Percentiles rank a stretch among this genome's conserved stretches.
Evolutionary conservation across 2,329 filamentous ascomycete species (phyloP).

Genomic region (Colletotrichum eremochloae): DNA sequence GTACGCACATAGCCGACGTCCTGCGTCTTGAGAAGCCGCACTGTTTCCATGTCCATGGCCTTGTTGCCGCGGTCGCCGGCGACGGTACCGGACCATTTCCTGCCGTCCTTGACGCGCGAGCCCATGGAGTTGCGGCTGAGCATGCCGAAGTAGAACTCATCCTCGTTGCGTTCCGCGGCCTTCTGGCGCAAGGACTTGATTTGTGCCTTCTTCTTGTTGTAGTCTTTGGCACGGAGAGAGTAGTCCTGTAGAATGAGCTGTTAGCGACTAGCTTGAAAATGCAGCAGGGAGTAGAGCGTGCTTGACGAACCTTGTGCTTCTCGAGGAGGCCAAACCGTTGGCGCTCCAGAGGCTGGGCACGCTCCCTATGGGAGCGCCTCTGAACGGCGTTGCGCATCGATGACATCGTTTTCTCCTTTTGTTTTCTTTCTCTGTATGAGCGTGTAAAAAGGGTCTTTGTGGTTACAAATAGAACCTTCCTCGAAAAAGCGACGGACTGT

Average conservation of each 20-base stretch:
- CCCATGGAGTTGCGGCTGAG: slow-evolving; percentile 71
- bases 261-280: slow-evolving; percentile 3
- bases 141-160: slow-evolving; percentile 82
- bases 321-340: slow-evolving; percentile 91
- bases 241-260: slow-evolving; percentile 64
- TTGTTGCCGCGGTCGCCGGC: slow-evolving; percentile 70
- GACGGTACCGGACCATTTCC: slow-evolving; percentile 67
- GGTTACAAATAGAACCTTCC: neutral
- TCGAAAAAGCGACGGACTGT: slow-evolving; percentile 10
- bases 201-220: slow-evolving; percentile 73
- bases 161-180: slow-evolving; percentile 75
- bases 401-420: slow-evolving; percentile 57
- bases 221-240: slow-evolving; percentile 73
- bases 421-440: neutral
- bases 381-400: slow-evolving; percentile 74
- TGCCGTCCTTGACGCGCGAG: slow-evolving; percentile 62
- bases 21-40: slow-evolving; percentile 77
- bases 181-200: slow-evolving; percentile 72
- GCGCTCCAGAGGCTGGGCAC: slow-evolving; percentile 87
- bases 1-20: slow-evolving; percentile 75
- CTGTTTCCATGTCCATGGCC: slow-evolving; percentile 67
- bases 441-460: neutral
- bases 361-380: slow-evolving; percentile 89
- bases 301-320: slow-evolving; percentile 83
- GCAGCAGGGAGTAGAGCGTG: neutral